These are phyloP conservation scores for Grigorovia humatica DNA, from an alignment of 805 yeast species.

Conservation along the genomic window DNA sequence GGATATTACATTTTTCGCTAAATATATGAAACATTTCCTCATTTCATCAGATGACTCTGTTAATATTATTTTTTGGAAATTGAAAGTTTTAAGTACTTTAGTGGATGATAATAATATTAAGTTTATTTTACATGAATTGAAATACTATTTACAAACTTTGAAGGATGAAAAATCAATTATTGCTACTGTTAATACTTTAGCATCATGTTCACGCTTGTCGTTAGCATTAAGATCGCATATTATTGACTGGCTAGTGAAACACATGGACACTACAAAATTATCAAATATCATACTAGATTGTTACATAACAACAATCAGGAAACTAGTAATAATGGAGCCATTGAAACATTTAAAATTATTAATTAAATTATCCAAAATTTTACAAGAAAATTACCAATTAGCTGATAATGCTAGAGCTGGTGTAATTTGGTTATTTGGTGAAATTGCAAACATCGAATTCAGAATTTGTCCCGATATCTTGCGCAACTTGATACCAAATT, in stretches of 20 bases:
- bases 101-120: conserved; percentile 43
- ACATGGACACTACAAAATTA: conserved; percentile 29
- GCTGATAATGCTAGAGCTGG: conserved; percentile 59
- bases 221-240: conserved; percentile 42
- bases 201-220: conserved; percentile 44
- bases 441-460: conserved; percentile 42
- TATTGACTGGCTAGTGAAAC: conserved; percentile 52
- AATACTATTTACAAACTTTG: conserved; percentile 37
- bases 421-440: conserved; percentile 87
- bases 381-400: conserved; percentile 19
- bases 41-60: conserved; percentile 45
- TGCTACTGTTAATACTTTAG: conserved; percentile 52
- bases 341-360: conserved; percentile 44
- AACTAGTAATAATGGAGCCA: conserved; percentile 56
- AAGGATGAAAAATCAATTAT: conserved; percentile 23
- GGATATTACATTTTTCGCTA: conserved; percentile 29
- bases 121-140: conserved; percentile 49
- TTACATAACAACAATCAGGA: conserved; percentile 61
- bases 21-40: conserved; percentile 39
- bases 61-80: conserved; percentile 38
- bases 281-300: conserved; percentile 41
- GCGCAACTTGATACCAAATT: conserved; percentile 43
- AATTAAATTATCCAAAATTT: conserved; percentile 36
- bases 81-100: conserved; percentile 51
- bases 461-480: conserved; percentile 66